These are phyloP conservation scores for Avena eriantha DNA, from an alignment of 176 grass and related monocot genomes.

Conservation along the genomic window DNA sequence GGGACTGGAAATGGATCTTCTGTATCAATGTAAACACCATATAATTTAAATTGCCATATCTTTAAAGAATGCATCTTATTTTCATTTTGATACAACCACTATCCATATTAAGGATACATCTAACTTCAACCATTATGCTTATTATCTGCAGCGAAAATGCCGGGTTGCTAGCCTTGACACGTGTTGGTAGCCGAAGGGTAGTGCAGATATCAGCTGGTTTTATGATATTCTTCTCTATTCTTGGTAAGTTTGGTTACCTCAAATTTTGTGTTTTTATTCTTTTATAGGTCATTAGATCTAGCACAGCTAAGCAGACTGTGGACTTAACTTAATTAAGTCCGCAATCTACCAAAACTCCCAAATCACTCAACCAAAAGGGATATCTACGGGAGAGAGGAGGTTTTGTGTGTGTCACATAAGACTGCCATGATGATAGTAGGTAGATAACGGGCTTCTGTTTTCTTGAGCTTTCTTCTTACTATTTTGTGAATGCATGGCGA, in stretches of 20 bases:
- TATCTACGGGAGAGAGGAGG: background rate
- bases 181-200: constrained; percentile 89
- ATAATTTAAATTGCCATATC: background rate
- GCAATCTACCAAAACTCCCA: background rate
- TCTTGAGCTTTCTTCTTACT: constrained; percentile 1
- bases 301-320: background rate
- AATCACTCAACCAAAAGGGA: background rate
- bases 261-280: constrained; percentile 15
- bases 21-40: constrained; percentile 86
- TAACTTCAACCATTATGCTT: background rate
- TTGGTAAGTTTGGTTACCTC: constrained; percentile 55
- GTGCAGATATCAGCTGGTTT: constrained; percentile 99
- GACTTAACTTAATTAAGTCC: background rate
- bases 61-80: constrained; percentile 5
- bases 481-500: background rate
- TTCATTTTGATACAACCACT: background rate
- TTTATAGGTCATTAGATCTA: background rate
- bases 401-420: background rate
- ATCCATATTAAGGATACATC: background rate
- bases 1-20: constrained; percentile 94
- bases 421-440: background rate
- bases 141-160: constrained; percentile 80
- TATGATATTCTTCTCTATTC: constrained; percentile 99
- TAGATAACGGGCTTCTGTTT: background rate
- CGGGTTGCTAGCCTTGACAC: constrained; percentile 92